Evolutionary conservation across 2,329 filamentous ascomycete species (phyloP).

Genomic region (Mollisiaceae sp.): DNA sequence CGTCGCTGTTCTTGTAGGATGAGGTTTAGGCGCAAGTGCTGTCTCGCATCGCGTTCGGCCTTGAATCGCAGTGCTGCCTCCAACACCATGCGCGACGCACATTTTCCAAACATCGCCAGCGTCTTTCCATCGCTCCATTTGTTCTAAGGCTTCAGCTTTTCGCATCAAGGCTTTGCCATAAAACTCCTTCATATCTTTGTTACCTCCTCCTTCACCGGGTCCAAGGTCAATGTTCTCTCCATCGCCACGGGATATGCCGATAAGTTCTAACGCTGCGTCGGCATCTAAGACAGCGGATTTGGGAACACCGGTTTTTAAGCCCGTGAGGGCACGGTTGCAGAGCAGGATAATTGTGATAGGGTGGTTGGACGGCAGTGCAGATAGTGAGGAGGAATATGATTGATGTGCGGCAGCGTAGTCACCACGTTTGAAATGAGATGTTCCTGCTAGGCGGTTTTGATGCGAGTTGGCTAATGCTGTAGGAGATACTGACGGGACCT

Average conservation of each 20-base stretch:
- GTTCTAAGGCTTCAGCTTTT: conserved; percentile 93
- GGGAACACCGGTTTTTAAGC: conserved; percentile 88
- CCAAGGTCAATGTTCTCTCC: conserved; percentile 78
- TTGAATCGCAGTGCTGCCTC: conserved; percentile 82
- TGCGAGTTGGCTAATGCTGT: conserved; percentile 76
- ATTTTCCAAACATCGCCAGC: conserved; percentile 80
- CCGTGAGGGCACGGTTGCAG: conserved; percentile 88
- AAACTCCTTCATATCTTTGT: conserved; percentile 89
- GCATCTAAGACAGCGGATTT: conserved; percentile 87
- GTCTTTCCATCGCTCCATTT: conserved; percentile 92
- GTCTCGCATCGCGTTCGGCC: conserved; percentile 90
- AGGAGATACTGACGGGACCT: conserved; percentile 68
- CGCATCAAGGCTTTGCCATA: conserved; percentile 92
- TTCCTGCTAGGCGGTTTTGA: conserved; percentile 78
- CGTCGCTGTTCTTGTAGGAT: conserved; percentile 49
- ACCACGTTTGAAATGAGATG: conserved; percentile 90
- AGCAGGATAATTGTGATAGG: conserved; percentile 87
- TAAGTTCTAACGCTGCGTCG: conserved; percentile 78
- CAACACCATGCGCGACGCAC: conserved; percentile 83
- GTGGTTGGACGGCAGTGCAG: conserved; percentile 75
- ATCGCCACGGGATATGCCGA: conserved; percentile 79
- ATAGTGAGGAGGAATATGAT: conserved; percentile 79
- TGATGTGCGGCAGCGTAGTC: conserved; percentile 88
- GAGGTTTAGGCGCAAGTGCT: conserved; percentile 74
- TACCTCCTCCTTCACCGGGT: conserved; percentile 60